Percentiles rank a stretch among this genome's conserved stretches.
phyloP scores from a whole-genome alignment of 148 eudicot species.

The Amaranthus palmeri region DNA sequence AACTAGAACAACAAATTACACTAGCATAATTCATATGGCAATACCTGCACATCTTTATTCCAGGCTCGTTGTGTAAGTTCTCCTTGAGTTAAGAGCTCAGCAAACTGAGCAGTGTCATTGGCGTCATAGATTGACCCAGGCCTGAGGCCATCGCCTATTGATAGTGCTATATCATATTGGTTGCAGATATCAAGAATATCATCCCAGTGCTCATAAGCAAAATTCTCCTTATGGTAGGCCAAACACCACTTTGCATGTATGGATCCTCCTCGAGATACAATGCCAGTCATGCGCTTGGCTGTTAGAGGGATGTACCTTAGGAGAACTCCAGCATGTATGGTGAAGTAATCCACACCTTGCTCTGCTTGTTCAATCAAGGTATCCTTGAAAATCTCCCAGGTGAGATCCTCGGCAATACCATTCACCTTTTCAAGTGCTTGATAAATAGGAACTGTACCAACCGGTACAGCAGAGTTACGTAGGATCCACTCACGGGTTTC shows the following conservation, averaged over 20 bases:
- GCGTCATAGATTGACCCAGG: slow-evolving; percentile 99
- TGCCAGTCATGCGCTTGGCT: slow-evolving; percentile 96
- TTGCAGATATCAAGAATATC: slow-evolving; percentile 94
- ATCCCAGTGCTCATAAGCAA: slow-evolving; percentile 99
- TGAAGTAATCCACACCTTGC: slow-evolving; percentile 97
- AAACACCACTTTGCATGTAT: slow-evolving; percentile 99
- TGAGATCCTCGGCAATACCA: slow-evolving; percentile 87
- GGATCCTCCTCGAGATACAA: slow-evolving; percentile 98
- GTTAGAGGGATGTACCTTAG: slow-evolving; percentile 88
- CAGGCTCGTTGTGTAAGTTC: slow-evolving; percentile 94
- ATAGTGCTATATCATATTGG: slow-evolving; percentile 85
- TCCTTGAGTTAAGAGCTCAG: slow-evolving; percentile 96
- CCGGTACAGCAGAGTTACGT: slow-evolving; percentile 91
- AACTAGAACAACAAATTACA: not conserved
- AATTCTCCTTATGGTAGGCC: slow-evolving; percentile 92
- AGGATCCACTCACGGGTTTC: slow-evolving; percentile 99
- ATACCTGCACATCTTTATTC: slow-evolving; percentile 98
- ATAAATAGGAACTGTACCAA: slow-evolving; percentile 95
- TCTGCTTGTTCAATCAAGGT: slow-evolving; percentile 97
- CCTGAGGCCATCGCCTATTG: slow-evolving; percentile 95
- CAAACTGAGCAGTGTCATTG: slow-evolving; percentile 96
- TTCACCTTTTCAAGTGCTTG: slow-evolving; percentile 96
- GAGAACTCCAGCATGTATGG: slow-evolving; percentile 94
- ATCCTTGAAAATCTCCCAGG: slow-evolving; percentile 85
- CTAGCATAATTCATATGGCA: not conserved